Percentiles rank a stretch among this genome's conserved stretches.
phyloP scores from a whole-genome alignment of 176 grass and related monocot species.

The Hordeum vulgare region DNA sequence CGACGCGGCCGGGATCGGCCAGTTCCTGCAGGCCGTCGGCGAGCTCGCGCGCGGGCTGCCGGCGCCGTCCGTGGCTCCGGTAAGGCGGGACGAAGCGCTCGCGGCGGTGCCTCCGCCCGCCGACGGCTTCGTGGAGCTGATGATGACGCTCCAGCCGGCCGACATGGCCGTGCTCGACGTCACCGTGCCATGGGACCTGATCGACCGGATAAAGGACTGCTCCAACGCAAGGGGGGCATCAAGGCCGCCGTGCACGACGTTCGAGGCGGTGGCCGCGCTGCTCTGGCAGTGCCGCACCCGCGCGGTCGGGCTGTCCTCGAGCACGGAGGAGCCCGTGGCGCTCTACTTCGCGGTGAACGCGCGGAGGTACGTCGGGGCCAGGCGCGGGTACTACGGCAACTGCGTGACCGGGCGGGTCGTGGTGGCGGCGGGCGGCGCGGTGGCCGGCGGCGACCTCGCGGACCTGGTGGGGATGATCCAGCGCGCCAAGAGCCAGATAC shows the following conservation, averaged over 20 bases:
- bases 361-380: neutral
- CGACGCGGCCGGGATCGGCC: neutral
- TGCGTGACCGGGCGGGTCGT: neutral
- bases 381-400: neutral
- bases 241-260: neutral
- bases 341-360: neutral
- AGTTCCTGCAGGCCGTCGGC: neutral
- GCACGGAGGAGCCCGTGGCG: neutral
- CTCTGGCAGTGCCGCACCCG: conserved; percentile 24
- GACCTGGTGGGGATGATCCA: no score
- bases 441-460: no score
- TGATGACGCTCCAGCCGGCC: neutral
- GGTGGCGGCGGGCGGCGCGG: no score
- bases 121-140: neutral
- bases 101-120: neutral
- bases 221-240: neutral
- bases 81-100: neutral
- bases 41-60: neutral
- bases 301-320: neutral
- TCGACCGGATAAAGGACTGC: neutral
- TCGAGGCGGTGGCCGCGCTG: conserved; percentile 15
- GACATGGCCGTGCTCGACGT: neutral
- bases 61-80: neutral
- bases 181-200: neutral
- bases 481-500: no score